Evolutionary conservation across 1,284 basidiomycete species (phyloP).

Genomic region (Schizophyllum amplum): DNA sequence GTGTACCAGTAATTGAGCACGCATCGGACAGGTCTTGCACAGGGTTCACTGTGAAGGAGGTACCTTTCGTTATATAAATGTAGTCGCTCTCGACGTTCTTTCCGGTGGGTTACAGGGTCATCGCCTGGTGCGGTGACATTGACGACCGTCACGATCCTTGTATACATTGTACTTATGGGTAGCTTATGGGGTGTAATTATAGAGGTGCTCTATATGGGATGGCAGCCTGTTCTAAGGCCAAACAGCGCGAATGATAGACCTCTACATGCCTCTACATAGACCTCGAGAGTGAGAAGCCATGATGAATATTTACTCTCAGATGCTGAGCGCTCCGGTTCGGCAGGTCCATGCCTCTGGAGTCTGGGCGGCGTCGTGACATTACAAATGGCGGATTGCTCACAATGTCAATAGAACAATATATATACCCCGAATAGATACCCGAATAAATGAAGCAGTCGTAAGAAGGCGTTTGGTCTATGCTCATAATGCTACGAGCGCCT

Average conservation of each 20-base stretch:
- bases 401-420: not conserved
- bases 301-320: too few relatives aligned
- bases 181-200: not conserved
- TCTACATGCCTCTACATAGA: too few relatives aligned
- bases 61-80: not conserved
- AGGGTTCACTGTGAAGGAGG: too few relatives aligned
- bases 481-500: not conserved
- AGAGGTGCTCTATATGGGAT: too few relatives aligned
- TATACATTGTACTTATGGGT: not conserved
- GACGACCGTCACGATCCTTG: not conserved
- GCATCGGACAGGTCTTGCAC: too few relatives aligned
- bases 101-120: not conserved
- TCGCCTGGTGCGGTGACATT: not conserved
- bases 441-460: not conserved
- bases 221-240: too few relatives aligned
- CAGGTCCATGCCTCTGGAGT: too few relatives aligned
- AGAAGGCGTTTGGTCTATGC: not conserved
- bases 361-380: too few relatives aligned
- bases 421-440: not conserved
- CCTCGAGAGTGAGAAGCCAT: too few relatives aligned
- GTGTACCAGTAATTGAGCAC: conserved; percentile 2
- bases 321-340: too few relatives aligned
- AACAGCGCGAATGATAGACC: too few relatives aligned
- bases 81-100: not conserved
- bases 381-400: too few relatives aligned